Conservation (phyloP, 78 protist genomes). For the Emiliania huxleyi region DNA sequence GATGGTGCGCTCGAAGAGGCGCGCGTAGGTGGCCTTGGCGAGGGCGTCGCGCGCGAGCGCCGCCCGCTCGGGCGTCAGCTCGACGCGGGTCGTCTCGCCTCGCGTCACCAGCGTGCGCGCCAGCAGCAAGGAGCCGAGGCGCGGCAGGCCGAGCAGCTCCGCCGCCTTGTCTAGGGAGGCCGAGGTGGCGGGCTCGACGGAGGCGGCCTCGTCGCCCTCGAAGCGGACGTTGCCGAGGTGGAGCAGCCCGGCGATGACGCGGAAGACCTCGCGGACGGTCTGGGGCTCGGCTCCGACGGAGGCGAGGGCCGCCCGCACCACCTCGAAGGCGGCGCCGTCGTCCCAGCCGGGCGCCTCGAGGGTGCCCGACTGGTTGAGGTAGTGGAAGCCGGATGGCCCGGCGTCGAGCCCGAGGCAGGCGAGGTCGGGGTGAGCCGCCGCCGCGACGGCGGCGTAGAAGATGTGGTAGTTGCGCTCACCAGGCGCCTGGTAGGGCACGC, state of each 20-base stretch:
- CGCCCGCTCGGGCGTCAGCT: background rate
- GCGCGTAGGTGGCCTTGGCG: background rate
- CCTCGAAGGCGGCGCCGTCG: background rate
- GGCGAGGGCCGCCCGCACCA: background rate
- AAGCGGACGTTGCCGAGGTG: background rate
- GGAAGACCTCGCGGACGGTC: background rate
- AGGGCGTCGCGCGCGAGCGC: background rate
- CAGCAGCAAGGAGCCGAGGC: background rate
- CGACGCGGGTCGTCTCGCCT: background rate
- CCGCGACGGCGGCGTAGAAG: conserved; percentile 61
- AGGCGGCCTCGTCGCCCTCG: background rate
- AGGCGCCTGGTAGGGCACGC: conserved; percentile 75
- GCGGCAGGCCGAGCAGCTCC: background rate
- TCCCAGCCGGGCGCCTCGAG: too few relatives aligned
- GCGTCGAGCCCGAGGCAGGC: background rate
- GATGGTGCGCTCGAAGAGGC: background rate
- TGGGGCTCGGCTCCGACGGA: background rate
- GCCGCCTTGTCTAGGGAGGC: background rate
- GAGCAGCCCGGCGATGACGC: background rate
- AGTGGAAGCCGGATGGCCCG: background rate
- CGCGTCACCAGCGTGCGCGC: background rate
- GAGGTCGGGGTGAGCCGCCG: too few relatives aligned
- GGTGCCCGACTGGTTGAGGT: background rate
- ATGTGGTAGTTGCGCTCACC: conserved; percentile 89
- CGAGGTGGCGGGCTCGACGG: background rate